Evolutionary conservation across 345 rosid species (phyloP), one percentile per base, ranked within the genome.

Genomic region (Populus ilicifolia): DNA sequence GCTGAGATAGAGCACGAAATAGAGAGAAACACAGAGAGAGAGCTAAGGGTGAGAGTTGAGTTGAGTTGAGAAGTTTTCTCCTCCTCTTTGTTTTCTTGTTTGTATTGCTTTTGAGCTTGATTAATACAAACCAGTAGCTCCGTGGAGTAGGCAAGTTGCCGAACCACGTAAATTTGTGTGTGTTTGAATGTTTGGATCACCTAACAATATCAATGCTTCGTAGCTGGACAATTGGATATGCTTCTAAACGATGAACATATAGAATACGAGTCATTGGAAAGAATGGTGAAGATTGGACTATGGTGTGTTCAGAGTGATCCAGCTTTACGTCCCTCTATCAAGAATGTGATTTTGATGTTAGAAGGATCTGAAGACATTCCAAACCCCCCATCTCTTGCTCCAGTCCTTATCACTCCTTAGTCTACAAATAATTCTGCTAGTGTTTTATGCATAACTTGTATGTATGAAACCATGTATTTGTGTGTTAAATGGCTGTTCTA

Each of bases 161-260:
- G n/a, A n/a, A n/a, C n/a, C n/a, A n/a, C n/a, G n/a, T n/a, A n/a
- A n/a, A n/a, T n/a, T n/a, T n/a, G n/a, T n/a, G n/a, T n/a, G n/a
- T n/a, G n/a, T n/a, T n/a, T n/a, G n/a, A n/a, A n/a, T n/a, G n/a
- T n/a, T n/a, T n/a, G n/a, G n/a, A n/a, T n/a, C n/a, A n/a, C n/a
- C n/a, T n/a, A n/a, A n/a, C n/a, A n/a, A n/a, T n/a, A n/a, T n/a
- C 39, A 69, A 1, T 78, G 86, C 48, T 77, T 81, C 11, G 63
- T 62, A 1, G 6, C 79, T 0, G 56, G 70, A 1, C 81, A 84
- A 67, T 8, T 82, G 29, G 23, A 38, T 35, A 77, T 70, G 75
- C 79, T 84, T 21, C 25, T 81, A 4, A 35, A 6, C 5, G 81
- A 65, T 0, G 80, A 82, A 63, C 70, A 33, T 38, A 8, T 77